Evolutionary conservation across 208 protist species (phyloP).

Genomic region (Jaenimonas drosophilae): DNA sequence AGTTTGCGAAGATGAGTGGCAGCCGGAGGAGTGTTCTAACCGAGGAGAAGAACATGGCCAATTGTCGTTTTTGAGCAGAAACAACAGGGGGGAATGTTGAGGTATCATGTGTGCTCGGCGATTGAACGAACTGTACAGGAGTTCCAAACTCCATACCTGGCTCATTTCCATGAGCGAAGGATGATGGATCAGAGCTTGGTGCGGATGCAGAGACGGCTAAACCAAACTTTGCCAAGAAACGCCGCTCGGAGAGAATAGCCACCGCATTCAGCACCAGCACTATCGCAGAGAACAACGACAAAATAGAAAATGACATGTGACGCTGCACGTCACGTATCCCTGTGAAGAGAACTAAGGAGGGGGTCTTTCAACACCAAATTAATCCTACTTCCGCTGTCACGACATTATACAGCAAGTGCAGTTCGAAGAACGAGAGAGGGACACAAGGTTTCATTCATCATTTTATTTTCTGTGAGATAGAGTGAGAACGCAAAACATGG

Average conservation of each 20-base stretch:
- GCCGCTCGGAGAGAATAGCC: constrained; percentile 78
- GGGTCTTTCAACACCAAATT: no score
- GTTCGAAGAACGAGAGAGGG: no score
- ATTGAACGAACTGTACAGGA: background rate
- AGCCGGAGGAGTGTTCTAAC: constrained; percentile 65
- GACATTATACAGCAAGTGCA: no score
- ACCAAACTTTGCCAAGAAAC: constrained; percentile 67
- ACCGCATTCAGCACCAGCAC: constrained; percentile 67
- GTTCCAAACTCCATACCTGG: background rate
- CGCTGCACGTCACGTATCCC: background rate
- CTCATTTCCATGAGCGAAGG: no score
- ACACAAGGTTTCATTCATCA: no score
- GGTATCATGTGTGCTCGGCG: constrained; percentile 1
- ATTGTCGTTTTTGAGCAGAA: constrained; percentile 21
- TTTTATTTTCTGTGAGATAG: no score
- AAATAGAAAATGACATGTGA: constrained; percentile 68
- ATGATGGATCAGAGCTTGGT: constrained; percentile 6
- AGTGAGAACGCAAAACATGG: no score
- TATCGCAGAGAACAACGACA: constrained; percentile 32
- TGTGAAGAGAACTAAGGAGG: no score
- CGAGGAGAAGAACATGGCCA: constrained; percentile 55
- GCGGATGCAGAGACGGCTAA: constrained; percentile 24
- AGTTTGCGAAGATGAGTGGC: constrained; percentile 76
- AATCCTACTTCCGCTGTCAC: no score
- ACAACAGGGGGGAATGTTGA: background rate